A percentile compares a stretch with the other conserved stretches of the same genome.
phyloP scores from a whole-genome alignment of 2,329 filamentous ascomycete species.

The Calonectria hawksworthii region DNA sequence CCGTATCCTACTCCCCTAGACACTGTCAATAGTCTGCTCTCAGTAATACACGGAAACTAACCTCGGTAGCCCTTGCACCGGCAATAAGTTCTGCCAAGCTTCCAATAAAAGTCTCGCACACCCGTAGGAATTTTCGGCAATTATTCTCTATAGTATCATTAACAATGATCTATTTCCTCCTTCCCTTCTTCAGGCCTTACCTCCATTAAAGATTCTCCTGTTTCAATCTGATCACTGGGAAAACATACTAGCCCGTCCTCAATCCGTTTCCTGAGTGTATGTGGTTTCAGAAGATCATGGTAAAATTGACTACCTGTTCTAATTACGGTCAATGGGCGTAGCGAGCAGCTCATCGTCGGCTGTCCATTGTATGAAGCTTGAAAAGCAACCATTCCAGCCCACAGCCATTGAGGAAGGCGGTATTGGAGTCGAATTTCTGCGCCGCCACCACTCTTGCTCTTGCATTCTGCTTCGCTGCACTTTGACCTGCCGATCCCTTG shows the following conservation, averaged over 20 bases:
- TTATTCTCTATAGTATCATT: fast-evolving
- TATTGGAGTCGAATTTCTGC: neutral
- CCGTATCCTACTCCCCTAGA: neutral
- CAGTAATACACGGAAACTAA: neutral
- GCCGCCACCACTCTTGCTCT: fast-evolving
- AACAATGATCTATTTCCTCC: fast-evolving
- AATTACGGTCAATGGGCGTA: conserved; percentile 7
- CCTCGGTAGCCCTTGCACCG: conserved; percentile 25
- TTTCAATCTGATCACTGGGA: neutral
- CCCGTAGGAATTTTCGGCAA: fast-evolving
- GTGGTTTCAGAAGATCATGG: fast-evolving
- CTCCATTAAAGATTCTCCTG: fast-evolving
- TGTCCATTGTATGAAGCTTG: neutral
- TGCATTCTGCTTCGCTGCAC: conserved; percentile 15
- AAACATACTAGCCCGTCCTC: neutral
- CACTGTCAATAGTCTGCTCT: neutral
- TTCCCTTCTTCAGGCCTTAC: neutral
- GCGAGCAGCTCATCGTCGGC: neutral
- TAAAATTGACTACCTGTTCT: fast-evolving
- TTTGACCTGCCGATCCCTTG: fast-evolving
- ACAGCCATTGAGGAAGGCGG: conserved; percentile 27
- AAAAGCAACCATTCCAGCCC: conserved; percentile 10
- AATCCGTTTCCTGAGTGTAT: neutral
- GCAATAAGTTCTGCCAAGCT: conserved; percentile 29
- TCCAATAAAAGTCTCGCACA: neutral